These are phyloP conservation scores for Fusarium heterosporum DNA, from an alignment of 2,329 filamentous ascomycete genomes.

Conservation along the genomic window DNA sequence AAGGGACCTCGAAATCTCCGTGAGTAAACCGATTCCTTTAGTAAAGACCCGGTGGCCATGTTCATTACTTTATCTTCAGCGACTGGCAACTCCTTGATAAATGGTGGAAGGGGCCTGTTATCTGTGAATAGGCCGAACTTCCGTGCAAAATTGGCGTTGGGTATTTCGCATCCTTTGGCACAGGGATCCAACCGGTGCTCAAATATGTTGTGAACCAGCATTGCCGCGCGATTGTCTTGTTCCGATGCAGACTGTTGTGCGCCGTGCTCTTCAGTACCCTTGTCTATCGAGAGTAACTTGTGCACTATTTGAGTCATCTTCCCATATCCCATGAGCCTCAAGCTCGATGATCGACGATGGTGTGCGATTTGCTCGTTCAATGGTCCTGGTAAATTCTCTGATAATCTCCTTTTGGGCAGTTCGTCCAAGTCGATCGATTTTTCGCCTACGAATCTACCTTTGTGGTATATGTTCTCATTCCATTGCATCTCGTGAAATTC, in stretches of 20 bases:
- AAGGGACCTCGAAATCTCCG: constrained; percentile 57
- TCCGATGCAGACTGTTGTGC: not conserved
- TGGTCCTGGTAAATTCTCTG: not conserved
- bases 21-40: constrained; percentile 45
- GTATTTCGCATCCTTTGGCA: constrained; percentile 54
- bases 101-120: constrained; percentile 50
- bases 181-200: constrained; percentile 17
- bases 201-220: constrained; percentile 15
- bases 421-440: constrained; percentile 40
- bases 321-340: constrained; percentile 1
- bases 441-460: constrained; percentile 53
- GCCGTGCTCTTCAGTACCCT: not conserved
- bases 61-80: constrained; percentile 57
- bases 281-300: constrained; percentile 19
- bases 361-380: not conserved
- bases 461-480: constrained; percentile 45
- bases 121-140: constrained; percentile 55
- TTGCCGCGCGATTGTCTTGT: constrained; percentile 1
- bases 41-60: constrained; percentile 47
- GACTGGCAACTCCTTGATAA: constrained; percentile 55
- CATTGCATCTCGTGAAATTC: constrained; percentile 58
- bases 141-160: constrained; percentile 59
- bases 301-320: constrained; percentile 23
- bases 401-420: constrained; percentile 3
- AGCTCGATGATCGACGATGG: constrained; percentile 8